phyloP scores from a whole-genome alignment of 2,329 filamentous ascomycete species.

The Chaetomiaceae sp. region DNA sequence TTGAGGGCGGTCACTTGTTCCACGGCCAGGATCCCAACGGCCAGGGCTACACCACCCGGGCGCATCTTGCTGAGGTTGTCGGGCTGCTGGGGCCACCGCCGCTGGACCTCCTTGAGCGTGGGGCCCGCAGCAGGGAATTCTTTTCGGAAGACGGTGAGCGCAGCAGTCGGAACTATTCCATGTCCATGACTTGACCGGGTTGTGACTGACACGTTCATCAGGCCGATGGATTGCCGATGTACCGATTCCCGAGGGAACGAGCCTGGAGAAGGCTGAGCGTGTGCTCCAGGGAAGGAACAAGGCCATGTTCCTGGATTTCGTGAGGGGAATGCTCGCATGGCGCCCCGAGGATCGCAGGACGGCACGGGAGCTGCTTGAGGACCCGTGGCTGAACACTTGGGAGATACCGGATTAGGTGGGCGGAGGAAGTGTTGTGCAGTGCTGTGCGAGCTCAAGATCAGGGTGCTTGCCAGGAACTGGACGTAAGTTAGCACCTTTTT shows the following conservation, averaged over 20 bases:
- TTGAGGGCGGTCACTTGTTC: constrained; percentile 33
- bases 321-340: constrained; percentile 19
- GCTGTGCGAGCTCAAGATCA: too few relatives aligned
- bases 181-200: too few relatives aligned
- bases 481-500: too few relatives aligned
- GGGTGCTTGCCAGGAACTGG: too few relatives aligned
- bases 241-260: neutral
- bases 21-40: constrained; percentile 36
- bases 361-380: constrained; percentile 9
- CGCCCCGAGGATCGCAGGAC: constrained; percentile 14
- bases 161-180: too few relatives aligned
- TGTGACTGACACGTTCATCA: neutral
- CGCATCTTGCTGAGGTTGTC: constrained; percentile 44
- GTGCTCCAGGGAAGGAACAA: constrained; percentile 3
- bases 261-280: constrained; percentile 1
- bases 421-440: too few relatives aligned
- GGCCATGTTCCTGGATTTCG: constrained; percentile 10
- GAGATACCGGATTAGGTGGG: neutral
- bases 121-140: constrained; percentile 10
- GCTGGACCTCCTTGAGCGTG: constrained; percentile 24
- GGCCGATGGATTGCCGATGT: neutral
- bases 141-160: constrained; percentile 7
- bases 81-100: constrained; percentile 42
- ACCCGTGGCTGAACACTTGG: constrained; percentile 13
- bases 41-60: constrained; percentile 37